Evolutionary conservation across 768 basidiomycete species (phyloP).

Genomic region (Trametes cubensis): DNA sequence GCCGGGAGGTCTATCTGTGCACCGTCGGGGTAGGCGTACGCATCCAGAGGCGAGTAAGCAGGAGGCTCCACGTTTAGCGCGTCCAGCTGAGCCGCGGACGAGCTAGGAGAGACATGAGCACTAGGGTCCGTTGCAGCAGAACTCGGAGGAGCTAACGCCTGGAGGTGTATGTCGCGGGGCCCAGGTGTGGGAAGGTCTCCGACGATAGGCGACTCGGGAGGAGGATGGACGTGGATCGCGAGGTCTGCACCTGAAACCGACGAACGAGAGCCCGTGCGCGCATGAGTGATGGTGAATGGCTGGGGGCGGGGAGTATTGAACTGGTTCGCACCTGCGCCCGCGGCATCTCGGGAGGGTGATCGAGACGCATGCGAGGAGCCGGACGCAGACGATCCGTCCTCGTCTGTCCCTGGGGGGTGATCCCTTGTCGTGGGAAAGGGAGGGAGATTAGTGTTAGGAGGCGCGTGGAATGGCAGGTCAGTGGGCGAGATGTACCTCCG

Average conservation of each 20-base stretch:
- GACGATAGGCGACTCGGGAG: slow-evolving; percentile 77
- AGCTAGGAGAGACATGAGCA: slow-evolving; percentile 18
- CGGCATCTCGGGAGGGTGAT: slow-evolving; percentile 50
- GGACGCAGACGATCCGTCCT: slow-evolving; percentile 32
- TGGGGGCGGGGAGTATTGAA: slow-evolving; percentile 75
- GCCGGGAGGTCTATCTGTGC: slow-evolving; percentile 94
- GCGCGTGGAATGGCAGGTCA: slow-evolving; percentile 62
- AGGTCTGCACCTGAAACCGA: slow-evolving; percentile 60
- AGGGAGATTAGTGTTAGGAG: slow-evolving; percentile 53
- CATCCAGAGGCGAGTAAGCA: slow-evolving; percentile 87
- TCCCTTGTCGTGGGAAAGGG: slow-evolving; percentile 39
- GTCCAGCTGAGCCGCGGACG: slow-evolving; percentile 23
- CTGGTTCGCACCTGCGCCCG: slow-evolving; percentile 79
- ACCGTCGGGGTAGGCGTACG: slow-evolving; percentile 81
- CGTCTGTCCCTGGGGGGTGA: slow-evolving; percentile 35
- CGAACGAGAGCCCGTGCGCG: slow-evolving; percentile 36
- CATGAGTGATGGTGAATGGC: slow-evolving; percentile 37
- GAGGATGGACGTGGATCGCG: slow-evolving; percentile 71
- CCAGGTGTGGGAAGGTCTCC: slow-evolving; percentile 88
- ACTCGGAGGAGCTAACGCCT: slow-evolving; percentile 50
- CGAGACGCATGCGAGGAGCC: slow-evolving; percentile 50
- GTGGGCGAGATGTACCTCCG: slow-evolving; percentile 63
- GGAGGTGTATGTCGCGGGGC: slow-evolving; percentile 78
- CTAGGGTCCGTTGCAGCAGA: slow-evolving; percentile 13
- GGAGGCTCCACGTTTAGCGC: slow-evolving; percentile 67